Conservation (phyloP, 1,139 yeast genomes). For the Yamadazyma conglobata region DNA sequence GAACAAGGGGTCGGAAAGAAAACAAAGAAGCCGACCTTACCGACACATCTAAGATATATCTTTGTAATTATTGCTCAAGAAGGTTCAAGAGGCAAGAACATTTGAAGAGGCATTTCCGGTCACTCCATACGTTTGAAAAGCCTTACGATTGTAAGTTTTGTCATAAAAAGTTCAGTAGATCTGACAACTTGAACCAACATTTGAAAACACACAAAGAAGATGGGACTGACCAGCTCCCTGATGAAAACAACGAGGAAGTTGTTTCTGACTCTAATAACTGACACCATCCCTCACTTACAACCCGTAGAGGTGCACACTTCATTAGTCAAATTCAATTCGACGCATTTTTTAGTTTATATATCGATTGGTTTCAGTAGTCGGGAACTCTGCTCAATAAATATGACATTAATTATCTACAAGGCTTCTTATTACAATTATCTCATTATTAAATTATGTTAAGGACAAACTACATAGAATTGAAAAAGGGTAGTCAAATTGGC, state of each 20-base stretch:
- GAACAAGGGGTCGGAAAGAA: conserved; percentile 46
- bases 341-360: too few relatives aligned
- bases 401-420: too few relatives aligned
- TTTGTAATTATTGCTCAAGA: conserved; percentile 52
- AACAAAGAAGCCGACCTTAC: conserved; percentile 44
- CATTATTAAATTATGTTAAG: too few relatives aligned
- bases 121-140: conserved; percentile 70
- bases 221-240: conserved; percentile 18
- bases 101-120: conserved; percentile 70
- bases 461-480: conserved; percentile 3
- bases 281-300: too few relatives aligned
- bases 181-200: conserved; percentile 76
- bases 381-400: too few relatives aligned
- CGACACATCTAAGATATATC: conserved; percentile 39
- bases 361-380: too few relatives aligned
- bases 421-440: too few relatives aligned
- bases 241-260: too few relatives aligned
- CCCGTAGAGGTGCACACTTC: too few relatives aligned
- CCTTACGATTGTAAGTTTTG: conserved; percentile 73
- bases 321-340: too few relatives aligned
- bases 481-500: conserved; percentile 1
- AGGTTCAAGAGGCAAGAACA: conserved; percentile 78
- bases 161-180: conserved; percentile 68
- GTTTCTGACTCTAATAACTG: too few relatives aligned
- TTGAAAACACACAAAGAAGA: conserved; percentile 61